Percentiles rank a stretch among this genome's conserved stretches.
Evolutionary conservation across 768 basidiomycete genomes (phyloP).

Genomic region (Leccinum sublutescens): DNA sequence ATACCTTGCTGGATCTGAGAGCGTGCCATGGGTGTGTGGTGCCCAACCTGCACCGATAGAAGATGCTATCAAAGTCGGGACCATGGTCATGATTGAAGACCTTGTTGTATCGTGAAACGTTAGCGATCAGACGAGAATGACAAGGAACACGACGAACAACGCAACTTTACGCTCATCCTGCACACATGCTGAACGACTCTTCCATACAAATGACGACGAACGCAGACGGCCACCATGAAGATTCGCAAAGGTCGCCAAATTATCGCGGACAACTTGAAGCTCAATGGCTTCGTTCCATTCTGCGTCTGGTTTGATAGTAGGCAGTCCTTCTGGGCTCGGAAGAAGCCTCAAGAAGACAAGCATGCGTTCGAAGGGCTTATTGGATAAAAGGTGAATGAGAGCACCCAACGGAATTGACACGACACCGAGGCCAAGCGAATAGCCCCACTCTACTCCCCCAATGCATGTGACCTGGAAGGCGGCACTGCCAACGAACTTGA

Average conservation of each 20-base stretch:
- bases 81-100: conserved; percentile 73
- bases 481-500: conserved; percentile 81
- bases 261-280: conserved; percentile 81
- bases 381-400: conserved; percentile 78
- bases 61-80: conserved; percentile 71
- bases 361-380: conserved; percentile 67
- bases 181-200: conserved; percentile 65
- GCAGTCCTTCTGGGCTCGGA: conserved; percentile 60
- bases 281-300: conserved; percentile 80
- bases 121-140: conserved; percentile 9
- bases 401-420: conserved; percentile 87
- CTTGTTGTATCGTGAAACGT: conserved; percentile 49
- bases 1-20: conserved; percentile 71
- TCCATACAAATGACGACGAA: conserved; percentile 81
- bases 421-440: conserved; percentile 83
- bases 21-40: conserved; percentile 51
- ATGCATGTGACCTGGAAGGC: conserved; percentile 88
- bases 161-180: conserved; percentile 45
- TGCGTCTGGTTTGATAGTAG: conserved; percentile 56
- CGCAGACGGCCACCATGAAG: conserved; percentile 88
- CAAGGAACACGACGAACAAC: conserved; percentile 42
- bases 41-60: conserved; percentile 68
- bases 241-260: conserved; percentile 77
- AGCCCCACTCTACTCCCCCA: conserved; percentile 86
- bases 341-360: conserved; percentile 58